These are phyloP conservation scores for Lactarius tabidus DNA, from an alignment of 768 basidiomycete species.

Conservation along the genomic window DNA sequence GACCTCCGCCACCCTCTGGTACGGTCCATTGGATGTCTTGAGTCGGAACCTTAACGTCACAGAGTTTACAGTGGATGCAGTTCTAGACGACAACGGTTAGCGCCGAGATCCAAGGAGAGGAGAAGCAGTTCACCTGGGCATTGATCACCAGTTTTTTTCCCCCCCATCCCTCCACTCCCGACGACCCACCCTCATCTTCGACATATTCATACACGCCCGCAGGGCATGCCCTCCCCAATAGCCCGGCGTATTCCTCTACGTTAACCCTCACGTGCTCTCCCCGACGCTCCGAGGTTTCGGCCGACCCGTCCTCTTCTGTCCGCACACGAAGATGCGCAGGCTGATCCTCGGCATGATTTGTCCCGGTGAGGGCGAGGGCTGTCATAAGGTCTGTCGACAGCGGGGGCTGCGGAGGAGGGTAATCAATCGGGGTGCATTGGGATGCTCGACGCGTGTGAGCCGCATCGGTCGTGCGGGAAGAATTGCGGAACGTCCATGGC, in stretches of 20 bases:
- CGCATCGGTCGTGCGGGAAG: slow-evolving; percentile 50
- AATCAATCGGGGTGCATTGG: slow-evolving; percentile 69
- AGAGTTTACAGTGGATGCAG: slow-evolving; percentile 92
- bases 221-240: slow-evolving; percentile 88
- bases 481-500: slow-evolving; percentile 89
- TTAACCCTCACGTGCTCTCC: slow-evolving; percentile 72
- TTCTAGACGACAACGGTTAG: slow-evolving; percentile 50
- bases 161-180: slow-evolving; percentile 56
- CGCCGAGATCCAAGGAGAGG: slow-evolving; percentile 9
- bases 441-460: slow-evolving; percentile 65
- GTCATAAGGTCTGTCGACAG: slow-evolving; percentile 93
- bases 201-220: slow-evolving; percentile 98
- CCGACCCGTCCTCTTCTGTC: slow-evolving; percentile 29
- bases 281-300: slow-evolving; percentile 44
- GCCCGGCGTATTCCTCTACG: slow-evolving; percentile 74
- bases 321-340: slow-evolving; percentile 81
- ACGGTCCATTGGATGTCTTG: slow-evolving; percentile 98
- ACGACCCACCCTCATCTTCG: slow-evolving; percentile 47
- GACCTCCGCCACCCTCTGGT: slow-evolving; percentile 94
- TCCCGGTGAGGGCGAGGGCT: slow-evolving; percentile 83
- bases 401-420: slow-evolving; percentile 84
- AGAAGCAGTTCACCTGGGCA: slow-evolving; percentile 63
- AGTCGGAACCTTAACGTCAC: slow-evolving; percentile 93
- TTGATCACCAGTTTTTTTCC: slow-evolving; percentile 95
- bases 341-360: slow-evolving; percentile 97